A percentile compares a stretch with the other conserved stretches of the same genome.
phyloP scores from a whole-genome alignment of 2,329 filamentous ascomycete species.

The Colletotrichum navitas region DNA sequence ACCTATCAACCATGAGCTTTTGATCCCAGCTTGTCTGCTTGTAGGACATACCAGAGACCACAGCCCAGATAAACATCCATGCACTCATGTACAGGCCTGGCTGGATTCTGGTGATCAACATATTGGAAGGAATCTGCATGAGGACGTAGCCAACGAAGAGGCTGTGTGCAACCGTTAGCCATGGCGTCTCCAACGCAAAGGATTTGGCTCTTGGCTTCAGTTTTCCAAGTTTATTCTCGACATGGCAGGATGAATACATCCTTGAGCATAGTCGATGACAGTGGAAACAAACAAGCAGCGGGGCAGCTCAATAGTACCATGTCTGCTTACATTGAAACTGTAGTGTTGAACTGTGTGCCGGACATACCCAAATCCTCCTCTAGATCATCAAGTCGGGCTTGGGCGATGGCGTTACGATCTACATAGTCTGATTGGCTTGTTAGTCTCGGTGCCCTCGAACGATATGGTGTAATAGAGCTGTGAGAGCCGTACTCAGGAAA shows the following conservation, averaged over 20 bases:
- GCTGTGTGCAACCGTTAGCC: slow-evolving; percentile 43
- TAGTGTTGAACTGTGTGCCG: slow-evolving; percentile 53
- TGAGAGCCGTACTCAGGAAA: slow-evolving; percentile 52
- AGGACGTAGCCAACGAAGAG: slow-evolving; percentile 57
- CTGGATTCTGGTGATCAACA: slow-evolving; percentile 58
- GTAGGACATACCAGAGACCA: slow-evolving; percentile 48
- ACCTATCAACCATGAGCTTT: slow-evolving; percentile 28
- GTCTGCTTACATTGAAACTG: slow-evolving; percentile 53
- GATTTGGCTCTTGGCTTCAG: fast-evolving
- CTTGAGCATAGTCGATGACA: background rate
- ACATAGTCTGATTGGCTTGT: slow-evolving; percentile 49
- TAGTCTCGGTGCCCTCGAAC: background rate
- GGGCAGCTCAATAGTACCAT: too few species aligned
- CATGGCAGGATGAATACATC: background rate
- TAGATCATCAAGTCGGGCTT: slow-evolving; percentile 56
- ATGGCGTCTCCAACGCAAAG: too few species aligned
- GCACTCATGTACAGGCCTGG: slow-evolving; percentile 58
- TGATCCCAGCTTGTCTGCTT: too few species aligned
- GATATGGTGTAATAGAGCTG: background rate
- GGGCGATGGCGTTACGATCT: slow-evolving; percentile 62
- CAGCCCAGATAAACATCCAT: slow-evolving; percentile 58
- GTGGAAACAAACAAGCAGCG: background rate
- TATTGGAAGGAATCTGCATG: slow-evolving; percentile 57
- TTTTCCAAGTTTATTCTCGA: slow-evolving; percentile 43
- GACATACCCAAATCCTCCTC: slow-evolving; percentile 59